Percentiles rank a stretch among this genome's conserved stretches.
Evolutionary conservation across 2,329 filamentous ascomycete genomes (phyloP).

Genomic region (Xylaria sp.): DNA sequence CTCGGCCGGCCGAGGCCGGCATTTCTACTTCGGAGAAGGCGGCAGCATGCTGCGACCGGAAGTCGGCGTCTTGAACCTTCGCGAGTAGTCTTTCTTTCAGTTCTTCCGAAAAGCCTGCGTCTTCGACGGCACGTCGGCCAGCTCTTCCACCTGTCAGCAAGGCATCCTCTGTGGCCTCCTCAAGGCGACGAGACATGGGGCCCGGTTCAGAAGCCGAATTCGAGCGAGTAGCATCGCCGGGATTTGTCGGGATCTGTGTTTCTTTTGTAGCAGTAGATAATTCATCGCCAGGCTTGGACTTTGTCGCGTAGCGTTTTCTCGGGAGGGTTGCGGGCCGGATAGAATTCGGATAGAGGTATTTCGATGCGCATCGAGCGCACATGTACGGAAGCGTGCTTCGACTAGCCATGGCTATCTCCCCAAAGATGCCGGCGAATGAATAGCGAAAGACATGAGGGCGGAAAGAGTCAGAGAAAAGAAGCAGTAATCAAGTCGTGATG

Average conservation of each 20-base stretch:
- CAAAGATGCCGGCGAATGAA: not conserved
- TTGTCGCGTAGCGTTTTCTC: constrained; percentile 30
- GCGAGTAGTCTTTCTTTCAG: constrained; percentile 68
- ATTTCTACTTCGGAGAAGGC: constrained; percentile 63
- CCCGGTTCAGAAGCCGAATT: constrained; percentile 50
- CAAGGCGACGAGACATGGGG: constrained; percentile 66
- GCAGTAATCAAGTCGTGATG: constrained; percentile 34
- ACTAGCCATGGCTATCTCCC: constrained; percentile 42
- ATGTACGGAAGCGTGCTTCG: constrained; percentile 35
- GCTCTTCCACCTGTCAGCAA: constrained; percentile 68
- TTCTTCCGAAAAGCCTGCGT: constrained; percentile 72
- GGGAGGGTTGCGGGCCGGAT: constrained; percentile 2
- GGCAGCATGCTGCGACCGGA: constrained; percentile 61
- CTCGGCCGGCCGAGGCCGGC: constrained; percentile 70
- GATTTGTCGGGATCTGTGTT: constrained; percentile 19
- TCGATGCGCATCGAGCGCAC: constrained; percentile 40
- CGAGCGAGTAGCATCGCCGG: constrained; percentile 10
- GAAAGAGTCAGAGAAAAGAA: not conserved
- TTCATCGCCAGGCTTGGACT: constrained; percentile 19
- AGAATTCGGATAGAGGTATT: constrained; percentile 2
- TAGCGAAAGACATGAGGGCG: not conserved
- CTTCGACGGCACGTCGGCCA: constrained; percentile 68
- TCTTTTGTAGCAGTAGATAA: constrained; percentile 14
- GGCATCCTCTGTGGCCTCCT: constrained; percentile 72
- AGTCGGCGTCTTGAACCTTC: constrained; percentile 66